A percentile compares a stretch with the other conserved stretches of the same genome.
Conservation (phyloP, 305 asterid species). For the Striga hermonthica region DNA sequence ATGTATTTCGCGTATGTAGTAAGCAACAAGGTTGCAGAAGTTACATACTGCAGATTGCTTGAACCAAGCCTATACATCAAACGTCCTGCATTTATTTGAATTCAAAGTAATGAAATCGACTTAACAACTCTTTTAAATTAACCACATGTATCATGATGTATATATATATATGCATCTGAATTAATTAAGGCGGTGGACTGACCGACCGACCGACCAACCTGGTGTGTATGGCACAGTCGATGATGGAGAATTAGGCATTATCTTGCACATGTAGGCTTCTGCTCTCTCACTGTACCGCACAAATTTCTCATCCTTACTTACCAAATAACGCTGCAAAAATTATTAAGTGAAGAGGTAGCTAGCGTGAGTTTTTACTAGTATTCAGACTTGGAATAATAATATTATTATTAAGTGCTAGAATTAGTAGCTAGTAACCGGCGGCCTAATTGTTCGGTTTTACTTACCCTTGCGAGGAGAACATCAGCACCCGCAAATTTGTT, state of each 20-base stretch:
- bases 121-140: background rate
- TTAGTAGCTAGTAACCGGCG: background rate
- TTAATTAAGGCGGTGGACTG: background rate
- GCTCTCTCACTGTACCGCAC: slow-evolving; percentile 50
- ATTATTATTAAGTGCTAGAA: background rate
- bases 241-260: slow-evolving; percentile 68
- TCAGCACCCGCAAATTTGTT: slow-evolving; percentile 87
- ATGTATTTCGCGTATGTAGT: slow-evolving; percentile 84
- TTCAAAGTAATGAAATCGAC: background rate
- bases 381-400: background rate
- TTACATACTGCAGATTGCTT: slow-evolving; percentile 74
- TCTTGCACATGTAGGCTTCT: slow-evolving; percentile 67
- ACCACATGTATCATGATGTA: background rate
- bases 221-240: slow-evolving; percentile 64
- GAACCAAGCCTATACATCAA: slow-evolving; percentile 56
- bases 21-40: slow-evolving; percentile 63
- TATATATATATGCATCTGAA: background rate
- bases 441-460: background rate
- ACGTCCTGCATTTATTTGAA: slow-evolving; percentile 46
- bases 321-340: slow-evolving; percentile 50
- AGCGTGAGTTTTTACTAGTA: background rate
- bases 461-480: slow-evolving; percentile 75
- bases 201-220: slow-evolving; percentile 41
- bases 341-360: background rate
- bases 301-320: slow-evolving; percentile 47